Conservation (phyloP, 768 basidiomycete species). For the Pisolithus sp. region DNA sequence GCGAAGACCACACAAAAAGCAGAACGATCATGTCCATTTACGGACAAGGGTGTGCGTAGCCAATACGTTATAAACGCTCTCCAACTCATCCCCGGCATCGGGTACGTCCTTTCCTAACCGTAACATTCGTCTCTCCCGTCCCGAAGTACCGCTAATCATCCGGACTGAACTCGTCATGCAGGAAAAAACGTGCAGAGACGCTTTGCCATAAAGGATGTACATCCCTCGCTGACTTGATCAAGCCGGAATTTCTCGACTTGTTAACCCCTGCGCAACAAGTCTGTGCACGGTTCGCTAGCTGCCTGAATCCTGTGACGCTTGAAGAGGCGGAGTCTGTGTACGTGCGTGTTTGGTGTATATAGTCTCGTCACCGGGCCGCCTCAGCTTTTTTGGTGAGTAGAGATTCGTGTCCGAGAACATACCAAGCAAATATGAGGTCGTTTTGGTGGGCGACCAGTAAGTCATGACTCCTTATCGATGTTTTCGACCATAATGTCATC, state of each 20-base stretch:
- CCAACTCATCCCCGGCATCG: constrained; percentile 38
- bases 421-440: constrained; percentile 41
- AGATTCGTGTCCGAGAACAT: constrained; percentile 43
- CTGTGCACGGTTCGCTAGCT: constrained; percentile 35
- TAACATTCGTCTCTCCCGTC: too few relatives aligned
- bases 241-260: constrained; percentile 32
- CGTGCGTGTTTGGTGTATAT: constrained; percentile 29
- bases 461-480: constrained; percentile 12
- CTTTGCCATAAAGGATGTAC: constrained; percentile 47
- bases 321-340: constrained; percentile 39
- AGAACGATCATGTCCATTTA: not conserved
- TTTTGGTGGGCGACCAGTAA: constrained; percentile 54
- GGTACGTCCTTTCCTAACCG: constrained; percentile 34
- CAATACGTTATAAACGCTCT: constrained; percentile 28
- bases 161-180: not conserved
- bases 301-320: constrained; percentile 32
- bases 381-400: constrained; percentile 23
- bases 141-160: too few relatives aligned
- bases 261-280: constrained; percentile 34
- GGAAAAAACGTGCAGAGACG: constrained; percentile 29
- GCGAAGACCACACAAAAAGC: too few relatives aligned
- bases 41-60: constrained; percentile 17
- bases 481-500: not conserved
- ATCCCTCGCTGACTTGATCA: constrained; percentile 35
- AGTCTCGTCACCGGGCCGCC: not conserved